Percentiles rank a stretch among this genome's conserved stretches.
phyloP scores from a whole-genome alignment of 2,329 filamentous ascomycete genomes.

The Tolypocladium endophyticum region DNA sequence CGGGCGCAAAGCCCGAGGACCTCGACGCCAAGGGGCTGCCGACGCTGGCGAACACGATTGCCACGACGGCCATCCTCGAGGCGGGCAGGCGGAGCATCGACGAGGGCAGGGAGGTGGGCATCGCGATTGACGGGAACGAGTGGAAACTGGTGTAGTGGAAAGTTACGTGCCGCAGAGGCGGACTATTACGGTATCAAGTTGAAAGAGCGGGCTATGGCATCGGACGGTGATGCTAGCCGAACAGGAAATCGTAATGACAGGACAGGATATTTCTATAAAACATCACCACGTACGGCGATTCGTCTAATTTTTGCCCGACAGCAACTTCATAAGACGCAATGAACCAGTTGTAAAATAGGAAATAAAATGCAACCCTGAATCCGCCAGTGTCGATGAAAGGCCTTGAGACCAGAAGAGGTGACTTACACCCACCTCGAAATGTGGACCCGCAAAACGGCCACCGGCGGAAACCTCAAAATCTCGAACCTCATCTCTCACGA shows the following conservation, averaged over 20 bases:
- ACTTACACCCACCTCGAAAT: not conserved
- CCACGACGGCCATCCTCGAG: conserved; percentile 84
- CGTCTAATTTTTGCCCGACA: not conserved
- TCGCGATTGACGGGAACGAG: conserved; percentile 51
- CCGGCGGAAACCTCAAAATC: not conserved
- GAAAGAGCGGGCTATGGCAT: not conserved
- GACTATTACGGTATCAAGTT: no score
- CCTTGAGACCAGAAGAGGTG: not conserved
- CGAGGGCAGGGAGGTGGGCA: conserved; percentile 67
- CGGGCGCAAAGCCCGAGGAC: conserved; percentile 62
- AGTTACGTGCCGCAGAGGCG: no score
- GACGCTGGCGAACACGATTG: conserved; percentile 80
- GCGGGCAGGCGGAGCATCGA: conserved; percentile 78
- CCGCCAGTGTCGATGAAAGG: not conserved
- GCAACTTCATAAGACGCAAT: no score
- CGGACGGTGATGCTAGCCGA: not conserved
- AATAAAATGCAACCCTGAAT: not conserved
- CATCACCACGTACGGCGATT: not conserved
- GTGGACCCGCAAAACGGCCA: not conserved
- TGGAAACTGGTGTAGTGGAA: conserved; percentile 52
- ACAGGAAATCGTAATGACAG: not conserved
- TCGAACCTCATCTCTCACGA: not conserved
- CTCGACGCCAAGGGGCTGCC: conserved; percentile 74
- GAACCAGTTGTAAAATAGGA: not conserved
- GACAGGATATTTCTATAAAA: not conserved